Evolutionary conservation across 2,329 filamentous ascomycete species (phyloP), one percentile per base, ranked within the genome.

Genomic region (Colletotrichum australisinense): DNA sequence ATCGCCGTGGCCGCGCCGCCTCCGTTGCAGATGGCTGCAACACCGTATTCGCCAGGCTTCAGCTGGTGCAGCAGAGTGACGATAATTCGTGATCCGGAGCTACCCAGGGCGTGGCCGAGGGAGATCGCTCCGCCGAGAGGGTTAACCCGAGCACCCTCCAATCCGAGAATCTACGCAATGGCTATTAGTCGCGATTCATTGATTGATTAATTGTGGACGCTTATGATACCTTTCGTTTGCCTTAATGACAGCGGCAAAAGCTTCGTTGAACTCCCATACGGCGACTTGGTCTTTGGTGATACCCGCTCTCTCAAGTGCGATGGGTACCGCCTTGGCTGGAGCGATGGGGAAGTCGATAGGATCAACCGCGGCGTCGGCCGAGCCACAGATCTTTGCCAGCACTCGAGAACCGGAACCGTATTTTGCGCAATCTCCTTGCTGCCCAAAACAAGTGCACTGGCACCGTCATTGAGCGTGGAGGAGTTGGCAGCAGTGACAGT

Each of bases 221-320:
- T 26, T 53, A 49, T 68, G 77, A 75, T 79, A 93, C 92, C 90
- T 97, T 79, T 94, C 93, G 80, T 98, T 98, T 55, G 96, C 95
- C 81, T 97, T 95, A 83, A 98, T 97, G 35, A 98, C 95, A 5
- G 94, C 94, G 32, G 97, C 96, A 81, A 99, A 99, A 0, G 97
- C 97, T 85, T 99, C 97, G 83, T 99, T 99, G 84, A 99, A 98
- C 83, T 98, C 97, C 96, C 97, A 98, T 26, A 98, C 86, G 5
- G 96, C 92, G 58, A 99, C 95, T 82, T 98, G 94, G 59, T 97
- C 93, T 84, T 95, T 95, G 76, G 91, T 94, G 77, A 99, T 95
- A 12, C 96, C 95, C 1, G 97, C 97, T 70, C 95, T 90, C 83
- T 95, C 90, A 63, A 99, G 88, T 12, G 95, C 95, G 78, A 98